Conservation (phyloP, 116 monocot genomes). For the Zostera marina region DNA sequence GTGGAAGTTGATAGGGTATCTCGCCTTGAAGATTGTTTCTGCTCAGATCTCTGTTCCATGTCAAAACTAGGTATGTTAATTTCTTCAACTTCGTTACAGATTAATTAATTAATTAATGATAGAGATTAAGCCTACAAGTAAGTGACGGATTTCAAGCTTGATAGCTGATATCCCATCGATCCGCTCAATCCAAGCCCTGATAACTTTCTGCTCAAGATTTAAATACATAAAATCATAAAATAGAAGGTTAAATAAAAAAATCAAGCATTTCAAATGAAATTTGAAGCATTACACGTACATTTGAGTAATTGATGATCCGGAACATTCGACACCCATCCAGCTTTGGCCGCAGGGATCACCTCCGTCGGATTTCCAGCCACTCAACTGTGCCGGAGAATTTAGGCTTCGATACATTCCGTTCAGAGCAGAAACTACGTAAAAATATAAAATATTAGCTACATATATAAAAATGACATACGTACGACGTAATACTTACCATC, state of each 20-base stretch:
- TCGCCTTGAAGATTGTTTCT: conserved; percentile 90
- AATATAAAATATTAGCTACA: no score
- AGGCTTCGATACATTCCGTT: conserved; percentile 79
- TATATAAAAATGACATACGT: no score
- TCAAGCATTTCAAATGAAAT: no score
- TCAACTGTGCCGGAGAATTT: conserved; percentile 52
- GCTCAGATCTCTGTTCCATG: conserved; percentile 93
- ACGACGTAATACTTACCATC: no score
- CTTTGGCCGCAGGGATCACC: conserved; percentile 67
- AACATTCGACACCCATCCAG: conserved; percentile 78
- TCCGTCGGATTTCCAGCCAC: conserved; percentile 57
- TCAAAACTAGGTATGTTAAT: conserved; percentile 20
- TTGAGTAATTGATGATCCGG: conserved; percentile 70
- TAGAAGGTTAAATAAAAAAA: no score
- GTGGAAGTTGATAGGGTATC: conserved; percentile 96
- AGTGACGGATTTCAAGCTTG: conserved; percentile 85
- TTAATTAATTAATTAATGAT: background rate
- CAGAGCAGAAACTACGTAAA: conserved; percentile 76
- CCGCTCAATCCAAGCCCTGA: conserved; percentile 76
- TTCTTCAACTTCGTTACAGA: background rate
- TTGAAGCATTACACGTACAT: conserved; percentile 26
- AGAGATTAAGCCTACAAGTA: conserved; percentile 48
- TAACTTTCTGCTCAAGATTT: conserved; percentile 54
- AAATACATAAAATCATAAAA: background rate
- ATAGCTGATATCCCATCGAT: conserved; percentile 84